Conservation (phyloP, 163 green algal species). For the Chloromonas sp. region DNA sequence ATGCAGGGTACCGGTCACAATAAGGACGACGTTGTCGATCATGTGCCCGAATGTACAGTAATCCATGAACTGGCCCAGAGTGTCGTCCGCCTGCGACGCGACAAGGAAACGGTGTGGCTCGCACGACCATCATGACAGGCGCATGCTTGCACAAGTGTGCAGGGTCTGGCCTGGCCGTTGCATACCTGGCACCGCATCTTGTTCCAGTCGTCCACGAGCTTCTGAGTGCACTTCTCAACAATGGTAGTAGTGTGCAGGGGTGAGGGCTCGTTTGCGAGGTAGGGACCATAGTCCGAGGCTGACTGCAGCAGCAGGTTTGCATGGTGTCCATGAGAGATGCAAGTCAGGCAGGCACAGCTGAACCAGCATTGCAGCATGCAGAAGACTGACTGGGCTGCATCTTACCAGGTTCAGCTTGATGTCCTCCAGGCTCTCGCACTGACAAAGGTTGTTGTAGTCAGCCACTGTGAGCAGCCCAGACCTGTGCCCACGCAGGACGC, state of each 20-base stretch:
- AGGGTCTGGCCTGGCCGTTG: too few species aligned
- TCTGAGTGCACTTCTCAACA: slow-evolving; percentile 91
- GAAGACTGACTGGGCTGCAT: background rate
- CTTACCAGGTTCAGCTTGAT: slow-evolving; percentile 95
- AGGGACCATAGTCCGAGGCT: slow-evolving; percentile 82
- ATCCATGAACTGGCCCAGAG: slow-evolving; percentile 89
- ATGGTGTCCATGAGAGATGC: background rate
- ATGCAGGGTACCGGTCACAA: slow-evolving; percentile 94
- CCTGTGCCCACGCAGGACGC: slow-evolving; percentile 85
- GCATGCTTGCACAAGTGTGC: background rate
- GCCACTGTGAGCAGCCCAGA: slow-evolving; percentile 76
- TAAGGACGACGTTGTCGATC: slow-evolving; percentile 99
- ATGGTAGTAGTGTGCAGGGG: slow-evolving; percentile 88
- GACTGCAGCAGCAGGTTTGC: slow-evolving; percentile 47
- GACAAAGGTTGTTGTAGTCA: slow-evolving; percentile 96
- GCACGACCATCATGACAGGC: background rate
- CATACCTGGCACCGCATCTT: slow-evolving; percentile 74
- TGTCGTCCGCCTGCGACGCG: slow-evolving; percentile 72
- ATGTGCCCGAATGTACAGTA: slow-evolving; percentile 99
- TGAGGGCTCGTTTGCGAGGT: slow-evolving; percentile 83
- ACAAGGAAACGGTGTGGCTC: background rate
- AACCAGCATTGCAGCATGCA: background rate
- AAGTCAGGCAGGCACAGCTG: slow-evolving; percentile 1
- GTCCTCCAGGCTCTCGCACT: slow-evolving; percentile 96
- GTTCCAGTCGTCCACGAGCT: slow-evolving; percentile 94